Conservation (phyloP, 2,329 filamentous ascomycete species). For the Cladosporium sp. region DNA sequence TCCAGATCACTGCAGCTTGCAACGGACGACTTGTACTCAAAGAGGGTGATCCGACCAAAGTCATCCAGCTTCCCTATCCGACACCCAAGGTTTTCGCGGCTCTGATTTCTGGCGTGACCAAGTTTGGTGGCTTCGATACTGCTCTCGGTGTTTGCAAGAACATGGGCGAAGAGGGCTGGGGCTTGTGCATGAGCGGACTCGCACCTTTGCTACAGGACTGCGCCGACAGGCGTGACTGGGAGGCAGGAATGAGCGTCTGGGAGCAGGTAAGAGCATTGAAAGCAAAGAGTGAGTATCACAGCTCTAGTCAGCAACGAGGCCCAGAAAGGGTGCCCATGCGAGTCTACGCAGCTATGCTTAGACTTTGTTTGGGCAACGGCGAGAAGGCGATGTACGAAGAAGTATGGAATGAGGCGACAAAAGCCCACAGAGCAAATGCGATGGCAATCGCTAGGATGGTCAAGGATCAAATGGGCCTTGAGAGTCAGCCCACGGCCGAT, state of each 20-base stretch:
- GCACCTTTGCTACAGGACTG: constrained; percentile 39
- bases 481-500: background rate
- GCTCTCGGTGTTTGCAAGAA: constrained; percentile 39
- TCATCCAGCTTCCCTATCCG: constrained; percentile 42
- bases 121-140: constrained; percentile 43
- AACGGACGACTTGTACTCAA: constrained; percentile 18
- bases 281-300: constrained; percentile 2
- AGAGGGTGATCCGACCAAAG: constrained; percentile 18
- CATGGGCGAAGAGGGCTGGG: constrained; percentile 44
- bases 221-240: constrained; percentile 35
- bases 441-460: constrained; percentile 13
- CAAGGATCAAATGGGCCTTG: constrained; percentile 8
- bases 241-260: constrained; percentile 38
- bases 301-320: background rate
- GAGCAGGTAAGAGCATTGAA: constrained; percentile 34
- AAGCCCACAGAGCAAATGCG: constrained; percentile 3
- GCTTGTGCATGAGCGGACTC: constrained; percentile 38
- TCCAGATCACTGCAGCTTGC: constrained; percentile 31
- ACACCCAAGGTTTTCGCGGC: constrained; percentile 42
- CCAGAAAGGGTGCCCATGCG: constrained; percentile 14
- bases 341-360: constrained; percentile 20
- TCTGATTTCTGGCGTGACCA: constrained; percentile 39
- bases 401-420: constrained; percentile 16
- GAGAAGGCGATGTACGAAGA: constrained; percentile 15
- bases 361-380: constrained; percentile 15